phyloP scores from a whole-genome alignment of 2,329 filamentous ascomycete genomes.

The Fusarium nygamai region DNA sequence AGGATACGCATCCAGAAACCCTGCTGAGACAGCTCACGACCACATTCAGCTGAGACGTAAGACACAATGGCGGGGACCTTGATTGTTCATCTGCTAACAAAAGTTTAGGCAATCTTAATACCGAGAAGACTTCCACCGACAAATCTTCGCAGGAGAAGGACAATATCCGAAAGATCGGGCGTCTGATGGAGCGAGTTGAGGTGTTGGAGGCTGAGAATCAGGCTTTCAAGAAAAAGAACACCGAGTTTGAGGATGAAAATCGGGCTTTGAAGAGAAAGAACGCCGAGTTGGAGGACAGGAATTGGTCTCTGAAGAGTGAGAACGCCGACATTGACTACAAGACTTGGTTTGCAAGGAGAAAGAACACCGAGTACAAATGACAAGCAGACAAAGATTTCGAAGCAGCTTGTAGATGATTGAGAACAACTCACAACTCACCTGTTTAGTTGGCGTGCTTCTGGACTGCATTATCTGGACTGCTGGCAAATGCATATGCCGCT shows the following conservation, averaged over 20 bases:
- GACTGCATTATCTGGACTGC: not conserved
- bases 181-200: not conserved
- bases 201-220: not conserved
- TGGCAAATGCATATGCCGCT: conserved; percentile 21
- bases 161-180: not conserved
- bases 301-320: too few relatives aligned
- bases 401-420: not conserved
- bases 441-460: not conserved
- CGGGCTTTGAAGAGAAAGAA: not conserved
- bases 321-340: too few relatives aligned
- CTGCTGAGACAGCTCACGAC: not conserved
- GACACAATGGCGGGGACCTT: accelerated
- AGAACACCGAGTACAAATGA: not conserved
- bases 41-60: not conserved
- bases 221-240: not conserved
- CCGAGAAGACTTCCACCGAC: accelerated
- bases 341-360: not conserved
- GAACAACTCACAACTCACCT: not conserved
- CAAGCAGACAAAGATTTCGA: not conserved
- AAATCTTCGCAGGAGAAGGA: not conserved
- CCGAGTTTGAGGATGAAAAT: not conserved
- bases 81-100: accelerated
- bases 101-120: accelerated
- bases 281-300: not conserved
- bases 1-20: not conserved